phyloP scores from a whole-genome alignment of 148 eudicot genomes.

The Vaccinium darrowii region DNA sequence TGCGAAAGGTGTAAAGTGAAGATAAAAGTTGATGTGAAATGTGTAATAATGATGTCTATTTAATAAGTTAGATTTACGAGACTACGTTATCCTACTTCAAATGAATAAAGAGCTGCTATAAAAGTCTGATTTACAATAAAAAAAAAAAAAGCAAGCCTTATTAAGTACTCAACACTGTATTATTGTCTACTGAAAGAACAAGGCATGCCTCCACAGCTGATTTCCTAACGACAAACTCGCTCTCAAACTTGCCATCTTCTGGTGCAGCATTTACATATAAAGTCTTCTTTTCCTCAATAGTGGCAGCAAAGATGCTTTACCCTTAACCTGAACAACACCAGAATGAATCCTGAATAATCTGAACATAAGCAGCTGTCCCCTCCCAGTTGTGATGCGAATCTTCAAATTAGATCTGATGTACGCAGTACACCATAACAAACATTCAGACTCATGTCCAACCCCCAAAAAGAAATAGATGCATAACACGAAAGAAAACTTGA shows the following conservation, averaged over 20 bases:
- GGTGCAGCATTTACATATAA: neutral
- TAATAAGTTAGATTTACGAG: too few relatives aligned
- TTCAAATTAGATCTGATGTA: neutral
- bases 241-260: neutral
- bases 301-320: neutral
- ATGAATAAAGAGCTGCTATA: neutral
- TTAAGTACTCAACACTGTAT: neutral
- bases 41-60: too few relatives aligned
- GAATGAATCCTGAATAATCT: neutral
- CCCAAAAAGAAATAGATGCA: neutral
- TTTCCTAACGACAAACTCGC: neutral
- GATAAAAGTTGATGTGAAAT: too few relatives aligned
- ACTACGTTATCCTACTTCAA: neutral
- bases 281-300: neutral
- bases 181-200: neutral
- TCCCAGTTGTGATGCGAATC: neutral
- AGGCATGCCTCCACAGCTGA: neutral
- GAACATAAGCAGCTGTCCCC: neutral
- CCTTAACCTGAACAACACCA: neutral
- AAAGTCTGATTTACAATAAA: neutral
- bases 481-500: neutral
- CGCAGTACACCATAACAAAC: neutral
- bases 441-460: neutral
- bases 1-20: too few relatives aligned
- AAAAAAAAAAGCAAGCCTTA: neutral